phyloP scores from a whole-genome alignment of 495 filamentous ascomycete species.

The Aspergillus campestris region DNA sequence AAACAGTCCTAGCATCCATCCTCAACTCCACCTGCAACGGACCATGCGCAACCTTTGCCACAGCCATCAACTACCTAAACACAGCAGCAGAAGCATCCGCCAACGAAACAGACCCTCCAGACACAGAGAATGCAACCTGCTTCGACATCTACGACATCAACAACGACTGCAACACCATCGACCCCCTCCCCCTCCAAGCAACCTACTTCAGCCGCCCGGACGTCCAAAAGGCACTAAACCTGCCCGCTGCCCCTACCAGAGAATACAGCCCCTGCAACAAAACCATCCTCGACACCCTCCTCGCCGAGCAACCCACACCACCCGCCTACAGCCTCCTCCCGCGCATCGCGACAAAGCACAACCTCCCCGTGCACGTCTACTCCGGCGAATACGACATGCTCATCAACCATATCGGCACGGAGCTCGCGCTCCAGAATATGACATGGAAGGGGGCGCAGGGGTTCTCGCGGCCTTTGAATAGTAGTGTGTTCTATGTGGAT shows the following conservation, averaged over 20 bases:
- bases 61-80: slow-evolving; percentile 23
- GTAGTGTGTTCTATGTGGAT: too few species aligned
- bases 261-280: slow-evolving; percentile 24
- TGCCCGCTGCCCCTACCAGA: slow-evolving; percentile 4
- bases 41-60: slow-evolving; percentile 31
- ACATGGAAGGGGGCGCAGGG: slow-evolving; percentile 9
- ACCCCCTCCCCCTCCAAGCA: slow-evolving; percentile 13
- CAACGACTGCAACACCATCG: slow-evolving; percentile 23
- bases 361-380: slow-evolving; percentile 31
- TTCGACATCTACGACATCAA: slow-evolving; percentile 32
- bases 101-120: not conserved
- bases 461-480: not conserved
- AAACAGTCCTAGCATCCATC: slow-evolving; percentile 21
- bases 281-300: slow-evolving; percentile 18
- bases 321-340: slow-evolving; percentile 29
- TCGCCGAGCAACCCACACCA: slow-evolving; percentile 11
- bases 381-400: slow-evolving; percentile 34
- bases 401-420: slow-evolving; percentile 31
- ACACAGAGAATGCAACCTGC: slow-evolving; percentile 9
- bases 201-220: slow-evolving; percentile 28
- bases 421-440: slow-evolving; percentile 37
- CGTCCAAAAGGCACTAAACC: slow-evolving; percentile 29
- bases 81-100: slow-evolving; percentile 1
- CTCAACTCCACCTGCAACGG: slow-evolving; percentile 31
- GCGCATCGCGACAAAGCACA: slow-evolving; percentile 22